These are phyloP conservation scores for Gamsiella multidivaricata DNA, from an alignment of 192 early-diverging fungal genomes.

Conservation along the genomic window DNA sequence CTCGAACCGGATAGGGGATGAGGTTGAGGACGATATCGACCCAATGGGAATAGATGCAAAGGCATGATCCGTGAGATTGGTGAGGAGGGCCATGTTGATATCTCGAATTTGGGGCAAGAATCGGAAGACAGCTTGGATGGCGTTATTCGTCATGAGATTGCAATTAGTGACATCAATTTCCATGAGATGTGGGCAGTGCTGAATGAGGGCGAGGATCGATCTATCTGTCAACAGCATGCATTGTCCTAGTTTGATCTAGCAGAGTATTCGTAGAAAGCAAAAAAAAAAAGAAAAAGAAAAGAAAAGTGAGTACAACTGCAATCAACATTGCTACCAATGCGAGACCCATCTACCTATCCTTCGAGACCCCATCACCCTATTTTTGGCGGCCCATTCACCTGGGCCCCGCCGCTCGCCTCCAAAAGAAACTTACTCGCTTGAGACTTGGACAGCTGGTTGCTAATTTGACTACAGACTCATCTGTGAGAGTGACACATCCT, in stretches of 20 bases:
- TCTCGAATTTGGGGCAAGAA: constrained; percentile 62
- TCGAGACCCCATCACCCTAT: too few species aligned
- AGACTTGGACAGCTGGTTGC: constrained; percentile 59
- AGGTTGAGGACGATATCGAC: neutral
- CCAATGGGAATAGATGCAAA: constrained; percentile 42
- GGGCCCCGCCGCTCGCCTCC: too few species aligned
- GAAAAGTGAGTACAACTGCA: neutral
- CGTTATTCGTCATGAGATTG: constrained; percentile 57
- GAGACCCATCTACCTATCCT: too few species aligned
- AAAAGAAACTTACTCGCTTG: constrained; percentile 59
- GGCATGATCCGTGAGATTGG: constrained; percentile 48
- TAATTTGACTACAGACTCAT: constrained; percentile 55
- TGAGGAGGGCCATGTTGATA: constrained; percentile 56
- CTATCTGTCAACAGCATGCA: constrained; percentile 61
- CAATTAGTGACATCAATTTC: constrained; percentile 69
- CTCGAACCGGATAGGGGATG: constrained; percentile 51
- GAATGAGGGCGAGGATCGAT: constrained; percentile 59
- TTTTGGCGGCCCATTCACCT: too few species aligned
- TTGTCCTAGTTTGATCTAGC: constrained; percentile 67
- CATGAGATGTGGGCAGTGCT: constrained; percentile 60
- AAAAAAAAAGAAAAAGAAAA: neutral
- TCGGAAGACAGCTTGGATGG: constrained; percentile 57
- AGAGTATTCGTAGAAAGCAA: neutral
- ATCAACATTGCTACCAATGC: neutral
- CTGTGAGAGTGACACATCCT: constrained; percentile 60